Conservation (phyloP, 331 rosid species). For the Malus hybrid region DNA sequence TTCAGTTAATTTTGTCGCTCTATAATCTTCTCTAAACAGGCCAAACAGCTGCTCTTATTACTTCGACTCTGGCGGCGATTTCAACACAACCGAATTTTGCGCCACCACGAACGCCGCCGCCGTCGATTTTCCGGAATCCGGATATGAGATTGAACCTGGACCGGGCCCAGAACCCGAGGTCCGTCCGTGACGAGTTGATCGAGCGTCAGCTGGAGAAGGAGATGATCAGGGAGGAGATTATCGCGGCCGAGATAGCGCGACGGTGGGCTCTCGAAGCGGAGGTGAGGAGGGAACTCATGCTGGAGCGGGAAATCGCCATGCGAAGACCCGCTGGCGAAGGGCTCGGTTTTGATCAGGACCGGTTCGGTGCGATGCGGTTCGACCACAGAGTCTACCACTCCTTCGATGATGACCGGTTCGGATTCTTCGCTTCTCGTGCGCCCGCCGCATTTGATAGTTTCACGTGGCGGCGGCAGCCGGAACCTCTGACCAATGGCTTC, state of each 20-base stretch:
- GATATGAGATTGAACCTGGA: background rate
- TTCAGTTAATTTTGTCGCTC: background rate
- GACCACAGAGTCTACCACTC: conserved; percentile 7
- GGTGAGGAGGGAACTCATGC: conserved; percentile 44
- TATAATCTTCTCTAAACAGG: background rate
- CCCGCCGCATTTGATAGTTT: background rate
- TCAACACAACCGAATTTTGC: background rate
- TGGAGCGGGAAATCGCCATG: conserved; percentile 35
- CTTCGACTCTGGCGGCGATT: background rate
- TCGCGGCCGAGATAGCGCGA: conserved; percentile 27
- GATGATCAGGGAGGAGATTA: conserved; percentile 40
- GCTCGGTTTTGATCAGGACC: background rate
- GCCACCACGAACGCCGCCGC: background rate
- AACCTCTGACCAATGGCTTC: background rate
- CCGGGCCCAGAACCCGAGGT: conserved; percentile 6
- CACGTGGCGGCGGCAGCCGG: background rate
- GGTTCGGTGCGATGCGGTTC: background rate
- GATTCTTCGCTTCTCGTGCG: background rate
- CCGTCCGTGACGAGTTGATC: conserved; percentile 8
- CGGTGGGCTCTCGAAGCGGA: conserved; percentile 44
- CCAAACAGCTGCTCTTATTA: background rate
- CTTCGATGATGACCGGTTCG: background rate
- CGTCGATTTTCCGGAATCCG: conserved; percentile 1
- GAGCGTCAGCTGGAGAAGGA: conserved; percentile 39
- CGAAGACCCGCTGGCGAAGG: conserved; percentile 6